Evolutionary conservation across 306 rosid genomes (phyloP), one percentile per base, ranked within the genome.

Genomic region (Casuarina equisetifolia): DNA sequence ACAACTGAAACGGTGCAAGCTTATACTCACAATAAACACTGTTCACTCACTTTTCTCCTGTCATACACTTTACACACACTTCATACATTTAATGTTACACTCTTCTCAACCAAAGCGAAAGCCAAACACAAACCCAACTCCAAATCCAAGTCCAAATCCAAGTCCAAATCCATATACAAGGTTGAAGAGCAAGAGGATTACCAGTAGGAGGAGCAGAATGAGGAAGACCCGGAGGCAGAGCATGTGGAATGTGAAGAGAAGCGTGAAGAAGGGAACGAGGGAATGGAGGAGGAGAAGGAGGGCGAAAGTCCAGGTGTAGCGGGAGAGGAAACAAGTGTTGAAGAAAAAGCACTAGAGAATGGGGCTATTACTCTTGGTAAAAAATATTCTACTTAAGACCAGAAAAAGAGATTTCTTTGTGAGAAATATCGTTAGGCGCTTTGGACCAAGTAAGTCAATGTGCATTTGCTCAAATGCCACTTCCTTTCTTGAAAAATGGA

Each of bases 231-330:
- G 16, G 25, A 63, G 5, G 46, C 36, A 39, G 20, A 38, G 12
- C 64, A 57, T 17, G n/a, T 0, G 32, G 36, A 19, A 9, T 36
- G 20, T 57, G 63, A 19, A 10, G 63, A 57, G 43, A 25, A 25
- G 32, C 32, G 32, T 25, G 32, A 25, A 25, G 32, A 25, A 25
- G 32, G 32, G 32, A 25, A 25, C 32, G 32, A 25, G 32, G 32
- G 32, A 25, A 25, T 25, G 32, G 32, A 25, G 32, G 71, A 16
- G 70, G 49, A 67, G 51, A 9, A 8, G 20, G 71, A 67, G 71
- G 71, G n/a, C 50, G 50, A 42, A 43, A 40, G 35, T 42, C 71
- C 71, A 42, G n/a, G 36, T 67, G n/a, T 50, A 67, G 71, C 71
- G 8, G 51, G 5, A 42, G 50, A 67, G 20, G 71, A 13, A 9